Evolutionary conservation across 495 filamentous ascomycete genomes (phyloP).

Genomic region (Penicillium desertorum): DNA sequence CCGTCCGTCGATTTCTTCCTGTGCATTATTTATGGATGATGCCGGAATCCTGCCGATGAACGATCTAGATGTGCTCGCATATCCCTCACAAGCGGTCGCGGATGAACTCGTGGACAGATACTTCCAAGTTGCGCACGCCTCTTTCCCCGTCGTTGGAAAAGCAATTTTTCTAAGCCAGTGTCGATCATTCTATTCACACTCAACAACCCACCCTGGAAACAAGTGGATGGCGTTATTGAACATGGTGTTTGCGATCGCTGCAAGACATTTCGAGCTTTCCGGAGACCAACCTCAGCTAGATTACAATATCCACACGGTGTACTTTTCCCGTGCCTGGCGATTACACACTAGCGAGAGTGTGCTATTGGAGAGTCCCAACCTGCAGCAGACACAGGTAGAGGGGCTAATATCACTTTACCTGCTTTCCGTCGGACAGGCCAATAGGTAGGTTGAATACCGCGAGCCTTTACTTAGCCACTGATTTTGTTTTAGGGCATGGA

Average conservation of each 20-base stretch:
- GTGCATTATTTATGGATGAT: slow-evolving; percentile 53
- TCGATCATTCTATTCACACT: slow-evolving; percentile 30
- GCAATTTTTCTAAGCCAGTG: slow-evolving; percentile 37
- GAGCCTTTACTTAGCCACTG: background rate
- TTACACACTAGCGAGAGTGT: background rate
- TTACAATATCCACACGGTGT: background rate
- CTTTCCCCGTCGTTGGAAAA: slow-evolving; percentile 58
- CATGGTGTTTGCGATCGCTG: slow-evolving; percentile 59
- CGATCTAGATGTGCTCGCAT: slow-evolving; percentile 45
- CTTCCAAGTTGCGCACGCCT: slow-evolving; percentile 54
- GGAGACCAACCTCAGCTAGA: background rate
- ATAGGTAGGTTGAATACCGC: slow-evolving; percentile 2
- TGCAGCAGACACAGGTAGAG: slow-evolving; percentile 7
- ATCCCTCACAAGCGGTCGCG: slow-evolving; percentile 47
- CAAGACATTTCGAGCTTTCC: background rate
- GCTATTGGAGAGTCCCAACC: background rate
- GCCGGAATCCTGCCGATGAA: slow-evolving; percentile 35
- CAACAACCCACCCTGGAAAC: slow-evolving; percentile 31
- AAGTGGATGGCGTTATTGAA: slow-evolving; percentile 60
- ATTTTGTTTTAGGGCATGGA: slow-evolving; percentile 5
- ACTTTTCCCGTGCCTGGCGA: slow-evolving; percentile 3
- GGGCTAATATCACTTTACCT: slow-evolving; percentile 5
- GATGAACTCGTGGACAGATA: slow-evolving; percentile 53
- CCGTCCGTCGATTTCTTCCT: slow-evolving; percentile 23
- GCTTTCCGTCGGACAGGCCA: slow-evolving; percentile 6